Percentiles rank a stretch among this genome's conserved stretches.
phyloP scores from a whole-genome alignment of 768 basidiomycete species.

The Pleurotus djamor region DNA sequence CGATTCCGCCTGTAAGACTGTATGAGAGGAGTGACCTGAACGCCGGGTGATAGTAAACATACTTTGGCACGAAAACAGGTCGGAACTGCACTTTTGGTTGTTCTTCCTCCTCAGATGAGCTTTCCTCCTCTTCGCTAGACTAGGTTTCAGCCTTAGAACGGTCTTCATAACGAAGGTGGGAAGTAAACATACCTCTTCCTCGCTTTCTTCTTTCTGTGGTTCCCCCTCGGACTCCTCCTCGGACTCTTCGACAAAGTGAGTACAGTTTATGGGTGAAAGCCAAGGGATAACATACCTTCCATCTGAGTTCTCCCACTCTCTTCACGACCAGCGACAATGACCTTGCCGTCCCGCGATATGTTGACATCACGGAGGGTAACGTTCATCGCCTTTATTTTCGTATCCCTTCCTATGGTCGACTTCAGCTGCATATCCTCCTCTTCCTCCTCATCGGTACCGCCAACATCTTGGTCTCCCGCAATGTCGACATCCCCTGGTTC shows the following conservation, averaged over 20 bases:
- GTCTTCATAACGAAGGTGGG: constrained; percentile 6
- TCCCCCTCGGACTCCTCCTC: constrained; percentile 40
- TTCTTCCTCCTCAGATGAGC: constrained; percentile 76
- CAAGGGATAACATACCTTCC: constrained; percentile 32
- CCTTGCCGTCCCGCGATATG: constrained; percentile 78
- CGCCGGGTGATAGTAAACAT: constrained; percentile 20
- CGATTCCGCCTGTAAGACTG: constrained; percentile 60
- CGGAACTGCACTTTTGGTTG: constrained; percentile 76
- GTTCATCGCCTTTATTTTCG: constrained; percentile 45
- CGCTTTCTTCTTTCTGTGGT: constrained; percentile 22
- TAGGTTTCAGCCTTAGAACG: constrained; percentile 24
- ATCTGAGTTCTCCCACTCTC: constrained; percentile 74
- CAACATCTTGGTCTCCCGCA: constrained; percentile 53
- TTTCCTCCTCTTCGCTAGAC: constrained; percentile 89
- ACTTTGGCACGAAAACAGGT: constrained; percentile 97
- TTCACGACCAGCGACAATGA: constrained; percentile 74
- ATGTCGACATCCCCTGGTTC: constrained; percentile 62
- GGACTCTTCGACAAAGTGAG: constrained; percentile 28
- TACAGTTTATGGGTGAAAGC: constrained; percentile 15
- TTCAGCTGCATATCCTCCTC: constrained; percentile 41
- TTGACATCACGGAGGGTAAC: constrained; percentile 78
- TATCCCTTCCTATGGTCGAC: constrained; percentile 41
- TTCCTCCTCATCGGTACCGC: constrained; percentile 41
- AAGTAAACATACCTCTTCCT: constrained; percentile 28
- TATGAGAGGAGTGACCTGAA: constrained; percentile 1